Conservation (phyloP, 345 rosid genomes). For the Eucalyptus paniculata region DNA sequence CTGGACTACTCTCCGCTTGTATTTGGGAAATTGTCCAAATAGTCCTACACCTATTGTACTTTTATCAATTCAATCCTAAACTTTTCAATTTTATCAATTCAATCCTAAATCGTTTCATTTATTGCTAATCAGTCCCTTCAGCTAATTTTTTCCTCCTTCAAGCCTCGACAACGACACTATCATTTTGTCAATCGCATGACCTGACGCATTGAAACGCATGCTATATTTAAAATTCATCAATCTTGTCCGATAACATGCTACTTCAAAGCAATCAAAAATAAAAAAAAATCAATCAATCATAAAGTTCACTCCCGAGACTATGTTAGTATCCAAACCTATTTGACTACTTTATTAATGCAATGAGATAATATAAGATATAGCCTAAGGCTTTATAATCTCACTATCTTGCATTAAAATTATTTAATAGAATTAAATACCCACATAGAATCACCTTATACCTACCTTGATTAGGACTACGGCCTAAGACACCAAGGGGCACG, state of each 20-base stretch:
- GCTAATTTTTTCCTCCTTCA: neutral
- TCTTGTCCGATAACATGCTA: neutral
- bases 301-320: neutral
- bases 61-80: no score
- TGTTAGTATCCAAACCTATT: neutral
- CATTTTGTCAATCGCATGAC: neutral
- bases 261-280: neutral
- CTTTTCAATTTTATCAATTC: no score
- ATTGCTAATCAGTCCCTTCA: no score
- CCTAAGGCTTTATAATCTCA: neutral
- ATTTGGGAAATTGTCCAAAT: no score
- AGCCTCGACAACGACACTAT: neutral
- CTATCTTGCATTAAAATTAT: neutral
- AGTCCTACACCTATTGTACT: no score
- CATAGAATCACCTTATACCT: neutral
- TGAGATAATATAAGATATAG: neutral
- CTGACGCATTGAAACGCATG: neutral
- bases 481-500: neutral
- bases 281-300: neutral
- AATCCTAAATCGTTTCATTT: no score
- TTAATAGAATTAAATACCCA: neutral
- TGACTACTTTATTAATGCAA: neutral
- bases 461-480: neutral
- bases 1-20: neutral
- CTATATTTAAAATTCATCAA: neutral